These are phyloP conservation scores for Neotropicomus parvogracilis DNA, from an alignment of 1,284 basidiomycete genomes.

Conservation along the genomic window DNA sequence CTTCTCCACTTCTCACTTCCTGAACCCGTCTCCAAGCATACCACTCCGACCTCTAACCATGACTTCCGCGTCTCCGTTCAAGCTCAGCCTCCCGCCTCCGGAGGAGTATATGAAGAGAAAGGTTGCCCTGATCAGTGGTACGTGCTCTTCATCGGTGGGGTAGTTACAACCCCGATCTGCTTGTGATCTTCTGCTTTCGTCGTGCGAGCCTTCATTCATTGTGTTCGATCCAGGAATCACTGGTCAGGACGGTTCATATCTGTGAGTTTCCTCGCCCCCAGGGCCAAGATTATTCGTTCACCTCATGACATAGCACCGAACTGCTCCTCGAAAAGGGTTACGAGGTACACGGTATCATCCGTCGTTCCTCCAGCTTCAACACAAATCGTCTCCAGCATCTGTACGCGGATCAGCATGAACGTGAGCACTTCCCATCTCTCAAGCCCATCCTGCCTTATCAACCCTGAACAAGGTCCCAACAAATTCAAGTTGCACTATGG, in stretches of 20 bases:
- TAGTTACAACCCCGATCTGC: not conserved
- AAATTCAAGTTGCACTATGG: slow-evolving; percentile 90
- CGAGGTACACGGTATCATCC: slow-evolving; percentile 89
- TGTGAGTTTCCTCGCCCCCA: slow-evolving; percentile 45
- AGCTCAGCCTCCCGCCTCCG: slow-evolving; percentile 59
- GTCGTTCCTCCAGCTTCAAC: slow-evolving; percentile 92
- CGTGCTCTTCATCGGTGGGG: slow-evolving; percentile 19
- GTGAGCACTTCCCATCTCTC: slow-evolving; percentile 39
- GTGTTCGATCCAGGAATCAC: slow-evolving; percentile 66
- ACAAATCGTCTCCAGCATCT: slow-evolving; percentile 88
- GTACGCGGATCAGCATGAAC: slow-evolving; percentile 83
- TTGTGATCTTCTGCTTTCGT: slow-evolving; percentile 6
- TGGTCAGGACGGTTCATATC: slow-evolving; percentile 88
- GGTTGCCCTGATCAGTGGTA: slow-evolving; percentile 85
- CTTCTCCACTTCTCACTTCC: not conserved
- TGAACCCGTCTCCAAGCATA: slow-evolving; percentile 1
- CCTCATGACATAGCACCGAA: slow-evolving; percentile 57
- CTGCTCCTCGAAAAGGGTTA: slow-evolving; percentile 84
- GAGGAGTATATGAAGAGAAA: slow-evolving; percentile 83
- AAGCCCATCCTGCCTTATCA: not conserved
- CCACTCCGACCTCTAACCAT: slow-evolving; percentile 12
- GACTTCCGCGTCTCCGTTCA: slow-evolving; percentile 39
- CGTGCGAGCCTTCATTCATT: slow-evolving; percentile 5
- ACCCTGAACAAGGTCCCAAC: slow-evolving; percentile 50
- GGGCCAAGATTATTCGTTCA: slow-evolving; percentile 9